These are phyloP conservation scores for Acanthamoeba lenticulata DNA, from an alignment of 208 protist genomes.

Conservation along the genomic window DNA sequence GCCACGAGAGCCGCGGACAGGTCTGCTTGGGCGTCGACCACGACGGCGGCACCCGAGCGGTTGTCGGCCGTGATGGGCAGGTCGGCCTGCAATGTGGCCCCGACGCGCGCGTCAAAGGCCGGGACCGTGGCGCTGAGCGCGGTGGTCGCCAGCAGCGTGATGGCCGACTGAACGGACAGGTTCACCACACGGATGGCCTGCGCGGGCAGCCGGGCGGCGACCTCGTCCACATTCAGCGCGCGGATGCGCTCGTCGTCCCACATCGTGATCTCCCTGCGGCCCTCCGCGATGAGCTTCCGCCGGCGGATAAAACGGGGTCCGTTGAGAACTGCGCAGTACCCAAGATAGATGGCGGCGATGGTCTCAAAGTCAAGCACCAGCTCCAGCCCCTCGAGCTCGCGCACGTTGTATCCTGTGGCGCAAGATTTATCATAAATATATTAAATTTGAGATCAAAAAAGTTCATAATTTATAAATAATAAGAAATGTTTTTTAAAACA, in stretches of 20 bases:
- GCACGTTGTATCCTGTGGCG: neutral
- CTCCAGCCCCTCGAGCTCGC: neutral
- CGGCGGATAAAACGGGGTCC: no score
- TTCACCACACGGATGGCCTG: neutral
- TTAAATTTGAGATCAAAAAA: no score
- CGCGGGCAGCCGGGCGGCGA: neutral
- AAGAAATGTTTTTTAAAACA: neutral
- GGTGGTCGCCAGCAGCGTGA: neutral
- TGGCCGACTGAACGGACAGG: neutral
- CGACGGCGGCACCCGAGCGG: neutral
- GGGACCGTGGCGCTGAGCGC: neutral
- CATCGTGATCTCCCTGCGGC: neutral
- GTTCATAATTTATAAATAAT: neutral
- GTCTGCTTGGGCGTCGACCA: neutral
- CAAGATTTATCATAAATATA: no score
- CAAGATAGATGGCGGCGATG: neutral
- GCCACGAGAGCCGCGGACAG: neutral
- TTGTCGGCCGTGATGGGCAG: neutral
- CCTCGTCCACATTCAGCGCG: neutral
- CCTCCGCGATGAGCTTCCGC: no score
- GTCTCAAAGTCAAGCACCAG: neutral
- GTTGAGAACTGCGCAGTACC: no score
- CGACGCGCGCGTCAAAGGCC: neutral
- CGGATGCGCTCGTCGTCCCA: neutral
- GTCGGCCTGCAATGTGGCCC: neutral